Base-by-base conservation (phyloP, 805 yeast genomes). In the Starmerella bombi region DNA sequence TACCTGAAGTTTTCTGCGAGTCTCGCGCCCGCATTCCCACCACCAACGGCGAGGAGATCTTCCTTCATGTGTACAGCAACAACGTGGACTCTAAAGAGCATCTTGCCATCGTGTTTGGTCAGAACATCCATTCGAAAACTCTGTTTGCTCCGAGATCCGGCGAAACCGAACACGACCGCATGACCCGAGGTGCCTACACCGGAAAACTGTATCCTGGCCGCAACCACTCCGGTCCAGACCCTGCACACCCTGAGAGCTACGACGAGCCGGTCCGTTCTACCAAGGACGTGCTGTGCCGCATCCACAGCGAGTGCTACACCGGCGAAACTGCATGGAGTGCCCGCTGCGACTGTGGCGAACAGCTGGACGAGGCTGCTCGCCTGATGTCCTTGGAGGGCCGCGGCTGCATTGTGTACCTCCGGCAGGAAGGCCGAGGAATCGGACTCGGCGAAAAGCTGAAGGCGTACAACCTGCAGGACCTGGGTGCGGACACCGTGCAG, bases 281-380 rank as follows among this genome's bases (percentile, higher is more conserved):
- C 15, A 19, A 21, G 25, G 60, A 60, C 42, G 59, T 64, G 55
- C 61, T 88, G 47, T 94, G 80, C 3, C 69, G 99, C 45, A 85
- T 91, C 50, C 99, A 91, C 58, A 80, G 94, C 3, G 99, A 91
- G 58, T 91, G 99, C 61, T 91, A 88, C 64, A 91, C 99, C 0
- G 99, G 99, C 3, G 99, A 91, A 58, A 91, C 96, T 1, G 97
- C 96, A 8, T 91, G 99, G 98, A 76, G 88, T 43, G 97, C 99
- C 1, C 71, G 99, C 41, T 91, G 99, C 61, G 99, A 91, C 61
- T 91, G 99, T 63, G 99, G 99, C 17, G 99, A 91, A 61, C 99
- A 91, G 64, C 82, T 91, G 54, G 96, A 91, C 60, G 95, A 93
- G 61, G 97, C 97, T 2, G 98, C 96, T 7, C 70, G 93, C 47